These are phyloP conservation scores for Apiospora pterosperma DNA, from an alignment of 2,329 filamentous ascomycete genomes.

Conservation along the genomic window DNA sequence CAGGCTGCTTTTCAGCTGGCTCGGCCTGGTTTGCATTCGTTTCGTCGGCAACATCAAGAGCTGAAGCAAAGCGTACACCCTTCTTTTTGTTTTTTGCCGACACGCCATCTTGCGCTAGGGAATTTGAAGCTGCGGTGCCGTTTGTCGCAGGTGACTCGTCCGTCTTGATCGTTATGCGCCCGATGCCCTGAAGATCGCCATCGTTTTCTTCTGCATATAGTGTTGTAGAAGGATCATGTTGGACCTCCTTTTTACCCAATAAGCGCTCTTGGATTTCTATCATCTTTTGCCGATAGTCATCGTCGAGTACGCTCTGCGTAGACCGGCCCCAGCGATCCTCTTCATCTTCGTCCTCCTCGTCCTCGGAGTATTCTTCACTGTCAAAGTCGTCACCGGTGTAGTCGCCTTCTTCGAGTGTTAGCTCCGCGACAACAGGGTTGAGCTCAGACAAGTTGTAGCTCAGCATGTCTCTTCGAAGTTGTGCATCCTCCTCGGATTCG, in stretches of 20 bases:
- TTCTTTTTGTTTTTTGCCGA: constrained; percentile 24
- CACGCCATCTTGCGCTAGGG: constrained; percentile 10
- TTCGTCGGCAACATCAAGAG: constrained; percentile 21
- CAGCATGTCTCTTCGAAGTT: constrained; percentile 82
- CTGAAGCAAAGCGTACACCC: constrained; percentile 25
- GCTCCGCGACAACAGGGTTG: constrained; percentile 85
- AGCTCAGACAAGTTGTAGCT: constrained; percentile 86
- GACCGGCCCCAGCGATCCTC: constrained; percentile 75
- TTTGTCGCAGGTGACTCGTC: constrained; percentile 13
- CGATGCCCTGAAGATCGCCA: constrained; percentile 35
- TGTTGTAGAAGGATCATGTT: neutral
- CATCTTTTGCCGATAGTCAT: constrained; percentile 81
- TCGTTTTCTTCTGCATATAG: constrained; percentile 30
- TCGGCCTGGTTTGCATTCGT: constrained; percentile 15
- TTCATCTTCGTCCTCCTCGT: constrained; percentile 49
- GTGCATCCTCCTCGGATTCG: constrained; percentile 78
- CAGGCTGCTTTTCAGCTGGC: neutral
- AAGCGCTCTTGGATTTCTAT: constrained; percentile 77
- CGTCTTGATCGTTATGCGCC: constrained; percentile 32
- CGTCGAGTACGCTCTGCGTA: constrained; percentile 62
- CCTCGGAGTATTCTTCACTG: constrained; percentile 48
- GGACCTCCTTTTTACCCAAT: constrained; percentile 7
- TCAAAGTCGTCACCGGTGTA: constrained; percentile 50
- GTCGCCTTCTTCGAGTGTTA: constrained; percentile 74
- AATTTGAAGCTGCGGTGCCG: neutral